Evolutionary conservation across 1,284 basidiomycete genomes (phyloP), one percentile per base, ranked within the genome.

Genomic region (Thecaphora thlaspeos): DNA sequence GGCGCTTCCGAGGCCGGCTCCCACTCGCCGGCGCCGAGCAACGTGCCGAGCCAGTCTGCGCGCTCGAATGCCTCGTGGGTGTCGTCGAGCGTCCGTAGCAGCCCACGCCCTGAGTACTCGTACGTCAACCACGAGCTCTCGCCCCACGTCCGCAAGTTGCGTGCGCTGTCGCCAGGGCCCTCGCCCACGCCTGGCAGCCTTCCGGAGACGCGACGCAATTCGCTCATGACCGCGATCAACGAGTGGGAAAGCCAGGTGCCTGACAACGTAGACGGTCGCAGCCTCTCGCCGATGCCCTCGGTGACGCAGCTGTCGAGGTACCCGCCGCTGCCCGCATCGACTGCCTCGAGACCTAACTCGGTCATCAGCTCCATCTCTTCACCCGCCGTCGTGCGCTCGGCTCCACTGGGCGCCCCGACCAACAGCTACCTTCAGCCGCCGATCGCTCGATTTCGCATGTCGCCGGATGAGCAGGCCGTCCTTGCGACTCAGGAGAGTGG

Each of bases 361-460:
- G 55, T 59, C n/a, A 58, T 68, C 51, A 64, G 62, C 53, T 38
- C 56, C 14, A 45, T 57, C 38, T 54, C 46, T 40, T 65, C 70
- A 41, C 64, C 73, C 0, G 48, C 63, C 8, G 57, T 68, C 26
- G 69, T 73, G 9, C 62, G 67, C 18, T 64, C 65, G 24, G 70
- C 75, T 2, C 75, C 71, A 24, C 57, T 72, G 4, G 75, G 72
- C 18, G 64, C 73, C 7, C 60, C 73, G n/a, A 69, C 69, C 28
- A 71, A 70, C 51, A 64, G 64, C 38, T 67, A 68, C 44, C 54
- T 75, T 32, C 59, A 60, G 14, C 67, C 56, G 15, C 63, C 68
- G 14, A 45, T 60, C 12, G 43, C 70, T n/a, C 52, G 56, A 4
- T 62, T 67, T 34, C 52, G 55, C 17, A 54, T 58, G 47, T 58